phyloP scores from a whole-genome alignment of 2,329 filamentous ascomycete species.

The Stagonosporopsis vannaccii region DNA sequence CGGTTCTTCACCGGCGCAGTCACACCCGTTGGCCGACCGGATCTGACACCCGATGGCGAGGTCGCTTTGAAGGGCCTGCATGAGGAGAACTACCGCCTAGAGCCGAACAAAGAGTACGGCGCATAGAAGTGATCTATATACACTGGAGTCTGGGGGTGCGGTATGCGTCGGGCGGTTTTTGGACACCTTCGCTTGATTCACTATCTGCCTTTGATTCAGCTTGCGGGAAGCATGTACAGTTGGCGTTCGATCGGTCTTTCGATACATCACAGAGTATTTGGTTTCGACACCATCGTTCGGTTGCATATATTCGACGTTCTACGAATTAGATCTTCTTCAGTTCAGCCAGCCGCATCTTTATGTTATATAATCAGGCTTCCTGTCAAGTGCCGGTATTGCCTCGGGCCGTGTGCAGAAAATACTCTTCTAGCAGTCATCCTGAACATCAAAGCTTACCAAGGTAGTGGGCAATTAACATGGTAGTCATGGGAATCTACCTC shows the following conservation, averaged over 20 bases:
- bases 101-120: constrained; percentile 53
- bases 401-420: not conserved
- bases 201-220: constrained; percentile 4
- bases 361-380: not conserved
- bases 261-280: constrained; percentile 11
- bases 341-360: not conserved
- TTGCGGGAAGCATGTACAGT: constrained; percentile 18
- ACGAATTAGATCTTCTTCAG: constrained; percentile 14
- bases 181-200: constrained; percentile 16
- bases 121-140: constrained; percentile 29
- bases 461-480: no score
- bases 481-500: no score
- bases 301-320: constrained; percentile 18
- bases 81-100: constrained; percentile 58
- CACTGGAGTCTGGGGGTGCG: constrained; percentile 7
- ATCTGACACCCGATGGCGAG: constrained; percentile 69
- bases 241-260: constrained; percentile 17
- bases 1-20: constrained; percentile 78
- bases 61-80: constrained; percentile 64
- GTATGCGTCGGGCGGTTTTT: constrained; percentile 2
- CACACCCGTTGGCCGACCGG: constrained; percentile 67
- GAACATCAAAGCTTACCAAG: not conserved
- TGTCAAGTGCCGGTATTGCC: not conserved
- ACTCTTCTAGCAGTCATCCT: not conserved
- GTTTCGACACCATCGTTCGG: constrained; percentile 6